Conservation (phyloP, 2,329 filamentous ascomycete species). For the Chaetothyriales sp. region DNA sequence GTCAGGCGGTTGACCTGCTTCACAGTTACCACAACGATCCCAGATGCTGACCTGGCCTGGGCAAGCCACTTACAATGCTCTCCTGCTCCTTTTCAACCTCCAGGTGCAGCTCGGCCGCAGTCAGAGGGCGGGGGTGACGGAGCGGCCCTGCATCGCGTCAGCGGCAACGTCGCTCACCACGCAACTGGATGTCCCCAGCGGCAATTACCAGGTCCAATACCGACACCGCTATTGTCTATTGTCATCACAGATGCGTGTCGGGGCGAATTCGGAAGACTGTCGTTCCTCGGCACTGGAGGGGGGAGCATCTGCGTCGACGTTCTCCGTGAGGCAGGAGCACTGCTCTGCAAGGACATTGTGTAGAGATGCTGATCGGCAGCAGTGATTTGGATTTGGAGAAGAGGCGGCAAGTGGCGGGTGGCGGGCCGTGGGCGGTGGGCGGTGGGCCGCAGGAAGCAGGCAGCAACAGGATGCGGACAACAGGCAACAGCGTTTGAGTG, state of each 20-base stretch:
- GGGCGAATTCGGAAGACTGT: slow-evolving; percentile 18
- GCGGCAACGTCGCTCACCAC: neutral
- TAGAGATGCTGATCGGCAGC: neutral
- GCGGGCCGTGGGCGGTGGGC: neutral
- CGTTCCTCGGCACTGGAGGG: slow-evolving; percentile 21
- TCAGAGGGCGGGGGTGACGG: slow-evolving; percentile 74
- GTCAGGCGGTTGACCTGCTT: slow-evolving; percentile 77
- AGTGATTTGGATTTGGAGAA: neutral
- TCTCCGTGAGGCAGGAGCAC: slow-evolving; percentile 25
- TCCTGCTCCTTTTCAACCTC: slow-evolving; percentile 93
- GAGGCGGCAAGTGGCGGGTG: slow-evolving; percentile 2
- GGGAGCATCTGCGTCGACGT: slow-evolving; percentile 35
- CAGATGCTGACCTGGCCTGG: neutral
- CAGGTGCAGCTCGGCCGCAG: slow-evolving; percentile 72
- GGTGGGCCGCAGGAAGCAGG: neutral
- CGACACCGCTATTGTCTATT: slow-evolving; percentile 24
- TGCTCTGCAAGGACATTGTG: neutral
- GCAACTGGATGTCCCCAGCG: neutral
- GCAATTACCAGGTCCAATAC: slow-evolving; percentile 27
- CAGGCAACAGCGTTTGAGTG: too few relatives aligned
- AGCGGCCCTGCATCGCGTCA: slow-evolving; percentile 44
- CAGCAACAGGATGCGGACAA: neutral
- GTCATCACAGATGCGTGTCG: slow-evolving; percentile 11
- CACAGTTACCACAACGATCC: neutral
- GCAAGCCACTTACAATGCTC: slow-evolving; percentile 51